Conservation (phyloP, 306 rosid species). For the Malus fusca region DNA sequence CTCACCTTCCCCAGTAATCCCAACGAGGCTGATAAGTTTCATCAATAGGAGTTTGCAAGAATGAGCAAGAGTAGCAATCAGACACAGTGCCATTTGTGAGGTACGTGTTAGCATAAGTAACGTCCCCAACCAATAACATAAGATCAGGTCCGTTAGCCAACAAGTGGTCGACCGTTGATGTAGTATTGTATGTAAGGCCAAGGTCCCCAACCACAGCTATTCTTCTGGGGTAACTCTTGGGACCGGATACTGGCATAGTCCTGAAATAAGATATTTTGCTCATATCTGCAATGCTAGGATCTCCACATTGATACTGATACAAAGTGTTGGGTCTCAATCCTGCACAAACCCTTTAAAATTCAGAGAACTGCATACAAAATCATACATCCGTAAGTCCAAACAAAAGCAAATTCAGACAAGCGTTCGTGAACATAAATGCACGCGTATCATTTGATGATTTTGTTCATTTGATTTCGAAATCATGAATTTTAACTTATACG, state of each 20-base stretch:
- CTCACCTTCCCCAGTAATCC: constrained; percentile 96
- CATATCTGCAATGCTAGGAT: constrained; percentile 56
- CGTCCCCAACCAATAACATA: constrained; percentile 69
- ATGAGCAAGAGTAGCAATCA: constrained; percentile 66
- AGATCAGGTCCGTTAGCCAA: constrained; percentile 69
- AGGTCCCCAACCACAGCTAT: constrained; percentile 83
- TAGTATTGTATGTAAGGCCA: constrained; percentile 81
- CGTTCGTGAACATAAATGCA: too few species aligned
- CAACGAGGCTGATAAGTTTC: constrained; percentile 98
- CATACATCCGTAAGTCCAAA: neutral
- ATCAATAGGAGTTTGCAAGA: constrained; percentile 59
- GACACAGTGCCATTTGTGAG: constrained; percentile 75
- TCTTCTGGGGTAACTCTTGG: constrained; percentile 73
- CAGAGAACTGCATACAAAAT: neutral
- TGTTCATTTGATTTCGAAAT: neutral
- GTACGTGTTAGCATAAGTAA: constrained; percentile 60
- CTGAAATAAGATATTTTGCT: constrained; percentile 59
- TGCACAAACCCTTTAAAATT: constrained; percentile 16
- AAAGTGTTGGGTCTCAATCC: constrained; percentile 61
- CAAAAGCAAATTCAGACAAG: neutral
- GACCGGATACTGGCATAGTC: constrained; percentile 77
- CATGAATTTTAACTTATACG: neutral
- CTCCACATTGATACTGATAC: constrained; percentile 84
- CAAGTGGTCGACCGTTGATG: constrained; percentile 68
- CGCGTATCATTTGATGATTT: neutral